Evolutionary conservation across 495 filamentous ascomycete species (phyloP).

Genomic region (Lasiosphaeria ovina): DNA sequence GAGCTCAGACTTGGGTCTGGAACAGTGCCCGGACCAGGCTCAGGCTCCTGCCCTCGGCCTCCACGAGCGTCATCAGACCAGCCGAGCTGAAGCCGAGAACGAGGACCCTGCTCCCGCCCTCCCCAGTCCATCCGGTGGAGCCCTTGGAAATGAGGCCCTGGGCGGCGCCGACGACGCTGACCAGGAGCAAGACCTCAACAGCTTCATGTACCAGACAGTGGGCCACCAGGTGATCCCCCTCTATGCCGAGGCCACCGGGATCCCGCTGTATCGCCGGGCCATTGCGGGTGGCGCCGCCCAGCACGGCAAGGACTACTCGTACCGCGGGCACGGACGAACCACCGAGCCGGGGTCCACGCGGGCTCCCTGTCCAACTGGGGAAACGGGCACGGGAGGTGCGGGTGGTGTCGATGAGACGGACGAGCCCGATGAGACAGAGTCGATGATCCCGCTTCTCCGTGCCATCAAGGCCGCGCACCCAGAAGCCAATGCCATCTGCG

Average conservation of each 20-base stretch:
- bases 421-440: conserved; percentile 78
- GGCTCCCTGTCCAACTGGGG: background rate
- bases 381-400: background rate
- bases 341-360: background rate
- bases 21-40: background rate
- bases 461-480: conserved; percentile 65
- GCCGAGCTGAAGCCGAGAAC: background rate
- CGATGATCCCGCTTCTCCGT: conserved; percentile 68
- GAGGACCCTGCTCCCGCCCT: background rate
- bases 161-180: conserved; percentile 15
- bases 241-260: conserved; percentile 69
- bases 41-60: background rate
- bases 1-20: background rate
- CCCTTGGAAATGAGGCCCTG: background rate
- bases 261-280: conserved; percentile 75
- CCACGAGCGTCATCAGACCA: background rate
- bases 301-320: conserved; percentile 58
- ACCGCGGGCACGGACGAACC: conserved; percentile 8
- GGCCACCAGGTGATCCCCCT: conserved; percentile 85
- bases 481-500: conserved; percentile 75
- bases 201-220: conserved; percentile 99
- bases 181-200: conserved; percentile 74
- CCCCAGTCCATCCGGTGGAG: background rate
- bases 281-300: conserved; percentile 70
- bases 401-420: background rate